Evolutionary conservation across 208 protist species (phyloP), one percentile per base, ranked within the genome.

Genomic region (Balamuthia mandrillaris): DNA sequence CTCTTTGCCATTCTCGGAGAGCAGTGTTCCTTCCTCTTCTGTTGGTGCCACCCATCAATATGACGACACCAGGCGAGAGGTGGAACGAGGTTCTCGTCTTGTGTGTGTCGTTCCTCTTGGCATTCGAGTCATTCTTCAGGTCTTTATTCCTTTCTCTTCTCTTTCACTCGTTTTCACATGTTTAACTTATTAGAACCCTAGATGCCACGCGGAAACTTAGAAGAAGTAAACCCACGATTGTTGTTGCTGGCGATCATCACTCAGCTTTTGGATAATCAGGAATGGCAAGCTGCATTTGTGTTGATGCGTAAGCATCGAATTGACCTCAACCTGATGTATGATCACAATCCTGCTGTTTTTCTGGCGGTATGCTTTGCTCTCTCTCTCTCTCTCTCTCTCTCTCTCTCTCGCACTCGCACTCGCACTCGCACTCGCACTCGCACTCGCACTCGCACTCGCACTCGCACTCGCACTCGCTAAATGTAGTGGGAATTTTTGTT

Each of bases 161-260:
- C 16, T 14, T 29, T 87, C 47, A 35, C 39, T 37, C n/a, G 16
- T 14, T 21, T 49, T 3, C 10, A 58, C 35, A 27, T 16, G 14
- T 83, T 81, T 21, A 82, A 47, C 29, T 9, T 60, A 39, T 35
- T 87, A 4, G 42, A 70, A 27, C 33, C 58, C 0, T 47, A 91
- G 84, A 93, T 93, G 90, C 91, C 90, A 10, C 84, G 90, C 47
- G 91, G 90, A 49, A 94, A 93, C 51, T 74, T 94, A 5, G 90
- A 94, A 68, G 47, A 85, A 1, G 86, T 93, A 29, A 52, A 79
- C 45, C 91, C 91, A 33, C 77, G 88, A 37, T 63, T 82, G 51
- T 47, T 93, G 0, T 87, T 88, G 7, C 44, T 93, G 0, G 60
- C 70, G 5, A 58, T 58, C 3, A 86, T 92, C 21, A 33, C 65